A percentile compares a stretch with the other conserved stretches of the same genome.
Evolutionary conservation across 192 early-diverging fungal genomes (phyloP).

Genomic region (Mortierella alpina): DNA sequence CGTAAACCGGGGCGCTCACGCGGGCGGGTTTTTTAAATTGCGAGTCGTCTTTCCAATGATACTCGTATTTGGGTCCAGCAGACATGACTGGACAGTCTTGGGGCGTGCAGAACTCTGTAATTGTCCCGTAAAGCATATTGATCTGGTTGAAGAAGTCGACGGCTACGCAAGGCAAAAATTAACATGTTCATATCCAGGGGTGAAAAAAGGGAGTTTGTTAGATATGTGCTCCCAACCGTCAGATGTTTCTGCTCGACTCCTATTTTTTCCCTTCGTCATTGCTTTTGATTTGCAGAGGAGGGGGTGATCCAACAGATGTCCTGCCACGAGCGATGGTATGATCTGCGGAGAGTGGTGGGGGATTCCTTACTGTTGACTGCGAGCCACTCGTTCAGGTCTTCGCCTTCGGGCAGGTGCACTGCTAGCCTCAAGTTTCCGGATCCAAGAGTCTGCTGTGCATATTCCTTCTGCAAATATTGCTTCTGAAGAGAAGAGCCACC

Average conservation of each 20-base stretch:
- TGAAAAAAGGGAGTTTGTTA: not conserved
- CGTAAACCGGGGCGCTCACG: slow-evolving; percentile 91
- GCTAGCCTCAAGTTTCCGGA: slow-evolving; percentile 82
- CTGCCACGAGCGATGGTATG: not conserved
- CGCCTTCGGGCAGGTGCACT: slow-evolving; percentile 87
- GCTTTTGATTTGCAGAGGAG: too few relatives aligned
- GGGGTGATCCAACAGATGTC: too few relatives aligned
- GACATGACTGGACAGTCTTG: slow-evolving; percentile 91
- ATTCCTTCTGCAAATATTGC: slow-evolving; percentile 72
- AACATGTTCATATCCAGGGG: not conserved
- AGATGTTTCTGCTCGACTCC: too few relatives aligned
- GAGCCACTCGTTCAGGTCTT: slow-evolving; percentile 92
- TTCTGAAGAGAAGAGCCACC: slow-evolving; percentile 66
- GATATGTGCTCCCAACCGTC: too few relatives aligned
- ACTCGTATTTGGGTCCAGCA: slow-evolving; percentile 87
- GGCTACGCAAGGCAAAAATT: slow-evolving; percentile 42
- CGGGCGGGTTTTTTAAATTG: slow-evolving; percentile 88
- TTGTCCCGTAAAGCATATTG: slow-evolving; percentile 92
- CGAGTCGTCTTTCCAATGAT: slow-evolving; percentile 88
- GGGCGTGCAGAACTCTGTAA: slow-evolving; percentile 90
- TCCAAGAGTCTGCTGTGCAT: slow-evolving; percentile 77
- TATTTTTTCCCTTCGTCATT: too few relatives aligned
- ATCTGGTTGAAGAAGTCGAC: slow-evolving; percentile 98
- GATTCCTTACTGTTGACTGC: slow-evolving; percentile 81
- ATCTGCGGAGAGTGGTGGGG: not conserved